Conservation (phyloP, 257 asterid genomes). For the Ehretia macrophylla region DNA sequence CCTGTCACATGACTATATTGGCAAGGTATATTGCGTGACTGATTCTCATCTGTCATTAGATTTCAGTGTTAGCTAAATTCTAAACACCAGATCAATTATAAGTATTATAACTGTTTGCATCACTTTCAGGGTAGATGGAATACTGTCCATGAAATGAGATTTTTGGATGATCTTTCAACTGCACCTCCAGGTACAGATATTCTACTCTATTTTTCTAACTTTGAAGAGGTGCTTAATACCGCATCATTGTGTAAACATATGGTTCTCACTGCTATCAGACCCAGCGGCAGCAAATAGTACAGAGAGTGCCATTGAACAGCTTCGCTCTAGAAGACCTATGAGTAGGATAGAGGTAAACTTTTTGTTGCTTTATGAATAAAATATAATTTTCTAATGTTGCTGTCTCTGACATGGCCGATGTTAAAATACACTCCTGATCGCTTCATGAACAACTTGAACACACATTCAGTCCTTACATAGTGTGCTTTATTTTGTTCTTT, state of each 20-base stretch:
- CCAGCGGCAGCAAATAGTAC: conserved; percentile 47
- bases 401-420: too few species aligned
- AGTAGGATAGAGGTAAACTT: conserved; percentile 69
- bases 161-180: conserved; percentile 44
- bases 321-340: conserved; percentile 74
- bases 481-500: too few species aligned
- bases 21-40: conserved; percentile 44
- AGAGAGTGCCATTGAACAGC: conserved; percentile 76
- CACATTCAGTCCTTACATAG: too few species aligned
- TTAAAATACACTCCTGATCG: too few species aligned
- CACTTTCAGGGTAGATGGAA: conserved; percentile 63
- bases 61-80: conserved; percentile 5
- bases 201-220: conserved; percentile 7
- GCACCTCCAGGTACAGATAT: conserved; percentile 39
- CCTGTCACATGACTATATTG: conserved; percentile 45
- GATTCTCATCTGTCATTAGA: neutral
- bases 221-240: conserved; percentile 4
- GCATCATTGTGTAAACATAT: conserved; percentile 2
- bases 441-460: too few species aligned
- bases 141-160: conserved; percentile 44
- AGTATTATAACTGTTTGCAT: conserved; percentile 2
- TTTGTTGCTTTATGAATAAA: neutral
- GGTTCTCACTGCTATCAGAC: conserved; percentile 25
- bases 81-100: conserved; percentile 1
- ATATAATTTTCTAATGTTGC: too few species aligned